Evolutionary conservation across 2,329 filamentous ascomycete species (phyloP).

Genomic region (Aspergillus hiratsukae): DNA sequence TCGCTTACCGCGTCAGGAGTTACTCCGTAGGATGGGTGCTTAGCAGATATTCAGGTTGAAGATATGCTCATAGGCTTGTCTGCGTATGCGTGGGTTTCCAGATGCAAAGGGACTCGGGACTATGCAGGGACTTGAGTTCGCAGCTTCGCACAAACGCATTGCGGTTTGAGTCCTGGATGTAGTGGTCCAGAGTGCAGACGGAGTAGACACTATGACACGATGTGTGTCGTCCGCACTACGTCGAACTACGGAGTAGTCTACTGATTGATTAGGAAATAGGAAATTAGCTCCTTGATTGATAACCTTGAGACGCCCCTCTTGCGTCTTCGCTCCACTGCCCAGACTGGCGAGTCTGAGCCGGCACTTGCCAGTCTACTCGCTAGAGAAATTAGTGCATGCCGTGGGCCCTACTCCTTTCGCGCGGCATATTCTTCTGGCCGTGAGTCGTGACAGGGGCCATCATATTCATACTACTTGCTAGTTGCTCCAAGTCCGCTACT

Average conservation of each 20-base stretch:
- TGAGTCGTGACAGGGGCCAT: background rate
- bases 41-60: background rate
- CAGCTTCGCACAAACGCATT: background rate
- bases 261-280: background rate
- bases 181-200: background rate
- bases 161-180: background rate
- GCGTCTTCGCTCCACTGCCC: background rate
- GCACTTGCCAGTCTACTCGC: background rate
- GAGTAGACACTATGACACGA: background rate
- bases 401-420: background rate
- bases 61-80: background rate
- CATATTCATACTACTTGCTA: background rate
- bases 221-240: background rate
- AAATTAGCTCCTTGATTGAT: slow-evolving; percentile 1
- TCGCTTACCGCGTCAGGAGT: background rate
- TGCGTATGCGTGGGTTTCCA: background rate
- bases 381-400: background rate
- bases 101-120: background rate
- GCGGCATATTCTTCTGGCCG: background rate
- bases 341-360: background rate
- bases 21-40: background rate
- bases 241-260: background rate
- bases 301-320: slow-evolving; percentile 1
- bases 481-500: background rate
- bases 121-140: background rate